These are phyloP conservation scores for Basidiobolus meristosporus DNA, from an alignment of 371 early-diverging fungal species.

Conservation along the genomic window DNA sequence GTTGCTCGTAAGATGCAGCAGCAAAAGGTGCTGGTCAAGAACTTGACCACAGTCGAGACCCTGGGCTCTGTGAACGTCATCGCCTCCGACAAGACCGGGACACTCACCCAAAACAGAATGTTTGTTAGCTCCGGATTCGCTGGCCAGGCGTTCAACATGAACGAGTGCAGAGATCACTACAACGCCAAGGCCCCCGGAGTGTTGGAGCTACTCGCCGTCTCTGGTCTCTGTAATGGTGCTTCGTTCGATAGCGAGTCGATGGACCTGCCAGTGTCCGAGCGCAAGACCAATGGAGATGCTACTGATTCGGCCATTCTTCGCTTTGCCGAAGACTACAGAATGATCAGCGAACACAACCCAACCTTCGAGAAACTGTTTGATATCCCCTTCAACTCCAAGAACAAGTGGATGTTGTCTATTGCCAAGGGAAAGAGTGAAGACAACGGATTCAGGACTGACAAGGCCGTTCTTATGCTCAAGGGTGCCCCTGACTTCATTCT, in stretches of 20 bases:
- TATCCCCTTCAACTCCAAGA: conserved; percentile 54
- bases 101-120: conserved; percentile 44
- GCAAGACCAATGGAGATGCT: conserved; percentile 42
- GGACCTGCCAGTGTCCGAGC: conserved; percentile 21
- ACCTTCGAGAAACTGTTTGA: neutral
- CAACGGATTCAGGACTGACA: conserved; percentile 5
- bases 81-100: conserved; percentile 45
- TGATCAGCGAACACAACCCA: conserved; percentile 1
- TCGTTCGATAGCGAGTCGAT: conserved; percentile 20
- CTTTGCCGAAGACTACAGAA: conserved; percentile 18
- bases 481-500: conserved; percentile 64
- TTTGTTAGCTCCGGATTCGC: conserved; percentile 21
- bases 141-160: conserved; percentile 12
- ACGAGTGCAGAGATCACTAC: conserved; percentile 7
- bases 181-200: conserved; percentile 4
- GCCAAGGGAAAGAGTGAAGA: neutral
- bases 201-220: conserved; percentile 5
- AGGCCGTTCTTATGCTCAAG: conserved; percentile 27
- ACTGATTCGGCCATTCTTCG: conserved; percentile 57
- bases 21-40: conserved; percentile 32
- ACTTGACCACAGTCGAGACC: conserved; percentile 41
- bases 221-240: conserved; percentile 40
- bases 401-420: conserved; percentile 24
- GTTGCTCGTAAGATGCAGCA: conserved; percentile 19
- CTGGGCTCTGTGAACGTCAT: conserved; percentile 36